A percentile compares a stretch with the other conserved stretches of the same genome.
Conservation (phyloP, 768 basidiomycete species). For the Psilocybe sp. region DNA sequence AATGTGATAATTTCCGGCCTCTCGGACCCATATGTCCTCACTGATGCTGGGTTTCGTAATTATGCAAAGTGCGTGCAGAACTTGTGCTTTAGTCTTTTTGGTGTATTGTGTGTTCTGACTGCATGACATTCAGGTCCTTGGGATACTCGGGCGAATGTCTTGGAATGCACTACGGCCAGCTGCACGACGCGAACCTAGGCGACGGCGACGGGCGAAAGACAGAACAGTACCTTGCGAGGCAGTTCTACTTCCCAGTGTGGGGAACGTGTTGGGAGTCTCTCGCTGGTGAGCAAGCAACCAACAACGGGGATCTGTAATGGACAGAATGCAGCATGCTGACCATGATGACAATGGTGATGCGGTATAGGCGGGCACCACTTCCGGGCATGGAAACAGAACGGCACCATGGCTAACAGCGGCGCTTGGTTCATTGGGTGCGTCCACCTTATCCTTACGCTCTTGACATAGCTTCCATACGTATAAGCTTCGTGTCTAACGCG, state of each 20-base stretch:
- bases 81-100: not conserved
- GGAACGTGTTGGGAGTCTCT: slow-evolving; percentile 91
- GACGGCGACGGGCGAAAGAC: slow-evolving; percentile 72
- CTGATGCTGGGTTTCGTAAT: slow-evolving; percentile 63
- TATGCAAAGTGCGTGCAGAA: slow-evolving; percentile 58
- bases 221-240: slow-evolving; percentile 73
- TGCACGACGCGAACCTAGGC: slow-evolving; percentile 80
- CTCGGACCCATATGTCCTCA: slow-evolving; percentile 80
- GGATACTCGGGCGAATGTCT: slow-evolving; percentile 84
- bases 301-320: not conserved
- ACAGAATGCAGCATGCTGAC: not conserved
- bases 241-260: slow-evolving; percentile 73
- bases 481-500: too few relatives aligned
- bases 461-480: too few relatives aligned
- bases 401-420: slow-evolving; percentile 62
- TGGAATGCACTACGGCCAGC: slow-evolving; percentile 70
- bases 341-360: not conserved
- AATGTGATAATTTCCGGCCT: slow-evolving; percentile 79
- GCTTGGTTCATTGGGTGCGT: slow-evolving; percentile 84
- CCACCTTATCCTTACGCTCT: not conserved
- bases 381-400: slow-evolving; percentile 85
- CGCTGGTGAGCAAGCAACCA: slow-evolving; percentile 39
- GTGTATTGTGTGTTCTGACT: not conserved
- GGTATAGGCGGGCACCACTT: slow-evolving; percentile 76
- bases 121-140: slow-evolving; percentile 49